These are phyloP conservation scores for Gloeophyllum trabeum DNA, from an alignment of 768 basidiomycete genomes.

Conservation along the genomic window DNA sequence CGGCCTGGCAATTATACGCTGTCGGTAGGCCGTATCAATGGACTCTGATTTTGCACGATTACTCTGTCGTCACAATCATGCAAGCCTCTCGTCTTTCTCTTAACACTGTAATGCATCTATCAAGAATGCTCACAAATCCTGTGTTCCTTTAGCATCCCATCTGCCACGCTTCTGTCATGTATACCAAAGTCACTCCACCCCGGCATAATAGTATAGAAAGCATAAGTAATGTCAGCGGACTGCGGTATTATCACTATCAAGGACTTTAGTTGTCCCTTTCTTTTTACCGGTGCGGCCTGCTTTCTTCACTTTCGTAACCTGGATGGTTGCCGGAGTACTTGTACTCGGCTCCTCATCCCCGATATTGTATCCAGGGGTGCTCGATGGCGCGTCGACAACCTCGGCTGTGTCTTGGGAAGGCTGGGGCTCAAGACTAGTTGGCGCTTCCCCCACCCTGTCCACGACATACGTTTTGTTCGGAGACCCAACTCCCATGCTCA, in stretches of 20 bases:
- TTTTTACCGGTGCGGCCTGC: constrained; percentile 48
- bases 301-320: constrained; percentile 67
- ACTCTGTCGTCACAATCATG: too few species aligned
- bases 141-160: constrained; percentile 5
- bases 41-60: too few species aligned
- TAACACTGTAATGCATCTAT: neutral
- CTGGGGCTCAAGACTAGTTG: constrained; percentile 42
- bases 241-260: constrained; percentile 4
- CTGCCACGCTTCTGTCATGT: constrained; percentile 9
- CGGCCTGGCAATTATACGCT: too few species aligned
- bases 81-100: too few species aligned
- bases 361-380: too few species aligned
- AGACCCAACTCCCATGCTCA: constrained; percentile 25
- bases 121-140: constrained; percentile 2
- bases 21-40: too few species aligned
- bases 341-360: constrained; percentile 37
- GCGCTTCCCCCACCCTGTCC: constrained; percentile 83
- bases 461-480: constrained; percentile 44
- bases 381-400: constrained; percentile 6
- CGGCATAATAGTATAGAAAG: neutral
- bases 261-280: constrained; percentile 39
- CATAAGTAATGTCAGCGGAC: neutral
- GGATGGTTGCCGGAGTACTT: constrained; percentile 59
- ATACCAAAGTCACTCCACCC: constrained; percentile 3
- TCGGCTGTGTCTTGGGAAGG: constrained; percentile 4